Conservation (phyloP, 495 filamentous ascomycete genomes). For the Aspergillus leporis region DNA sequence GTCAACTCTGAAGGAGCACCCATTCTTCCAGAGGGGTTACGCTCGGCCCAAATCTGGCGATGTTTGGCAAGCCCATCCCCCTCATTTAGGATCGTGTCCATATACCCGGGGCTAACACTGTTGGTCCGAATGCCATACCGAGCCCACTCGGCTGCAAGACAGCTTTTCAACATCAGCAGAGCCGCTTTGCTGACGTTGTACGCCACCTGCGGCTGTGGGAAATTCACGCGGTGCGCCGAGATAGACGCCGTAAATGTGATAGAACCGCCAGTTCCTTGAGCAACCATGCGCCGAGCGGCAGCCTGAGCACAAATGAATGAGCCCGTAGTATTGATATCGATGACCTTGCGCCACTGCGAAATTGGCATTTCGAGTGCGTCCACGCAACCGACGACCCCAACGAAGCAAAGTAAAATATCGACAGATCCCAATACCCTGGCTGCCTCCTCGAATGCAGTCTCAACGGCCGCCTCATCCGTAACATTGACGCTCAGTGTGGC, state of each 20-base stretch:
- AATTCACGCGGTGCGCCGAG: constrained; percentile 66
- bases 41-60: constrained; percentile 75
- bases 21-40: constrained; percentile 72
- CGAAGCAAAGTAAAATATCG: constrained; percentile 63
- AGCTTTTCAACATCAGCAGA: constrained; percentile 57
- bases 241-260: constrained; percentile 70
- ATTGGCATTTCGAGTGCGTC: constrained; percentile 56
- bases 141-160: constrained; percentile 68
- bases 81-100: constrained; percentile 74
- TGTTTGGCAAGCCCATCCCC: constrained; percentile 44
- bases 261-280: constrained; percentile 52
- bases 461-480: constrained; percentile 53
- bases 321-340: constrained; percentile 71
- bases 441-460: constrained; percentile 39
- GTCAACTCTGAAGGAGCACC: constrained; percentile 77
- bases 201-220: constrained; percentile 65
- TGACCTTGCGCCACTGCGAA: constrained; percentile 55
- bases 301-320: constrained; percentile 70
- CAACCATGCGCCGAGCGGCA: constrained; percentile 55
- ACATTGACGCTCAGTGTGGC: constrained; percentile 54
- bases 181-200: constrained; percentile 74
- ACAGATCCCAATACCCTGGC: constrained; percentile 51
- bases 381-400: constrained; percentile 63
- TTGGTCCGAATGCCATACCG: constrained; percentile 67
- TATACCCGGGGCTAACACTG: constrained; percentile 71